Percentiles rank a stretch among this genome's conserved stretches.
Evolutionary conservation across 768 basidiomycete species (phyloP).

Genomic region (Podaxis sp.): DNA sequence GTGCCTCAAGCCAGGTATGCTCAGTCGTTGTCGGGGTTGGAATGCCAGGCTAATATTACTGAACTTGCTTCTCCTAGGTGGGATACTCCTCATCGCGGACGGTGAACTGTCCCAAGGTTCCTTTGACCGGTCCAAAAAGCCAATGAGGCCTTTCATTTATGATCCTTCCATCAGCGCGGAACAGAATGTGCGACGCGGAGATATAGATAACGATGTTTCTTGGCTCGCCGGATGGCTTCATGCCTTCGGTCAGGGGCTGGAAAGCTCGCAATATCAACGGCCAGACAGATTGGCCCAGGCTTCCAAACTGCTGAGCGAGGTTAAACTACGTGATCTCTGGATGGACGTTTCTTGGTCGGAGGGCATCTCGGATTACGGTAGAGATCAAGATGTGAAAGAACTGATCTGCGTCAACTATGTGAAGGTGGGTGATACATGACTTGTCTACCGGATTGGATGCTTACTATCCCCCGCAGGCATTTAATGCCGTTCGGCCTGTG

Average conservation of each 20-base stretch:
- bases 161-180: background rate
- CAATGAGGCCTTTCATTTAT: background rate
- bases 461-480: background rate
- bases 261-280: background rate
- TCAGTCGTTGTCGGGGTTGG: too few species aligned
- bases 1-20: background rate
- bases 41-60: background rate
- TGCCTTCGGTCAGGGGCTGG: background rate
- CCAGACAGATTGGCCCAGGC: background rate
- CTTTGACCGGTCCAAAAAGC: background rate
- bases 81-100: background rate
- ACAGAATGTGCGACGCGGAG: background rate
- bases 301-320: background rate
- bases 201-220: background rate
- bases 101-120: constrained; percentile 3
- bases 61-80: background rate
- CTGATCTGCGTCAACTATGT: background rate
- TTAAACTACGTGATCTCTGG: background rate
- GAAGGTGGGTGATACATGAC: background rate
- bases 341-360: constrained; percentile 7
- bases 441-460: background rate
- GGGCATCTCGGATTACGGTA: too few species aligned
- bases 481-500: background rate
- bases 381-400: background rate
- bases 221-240: constrained; percentile 3